phyloP scores from a whole-genome alignment of 2,329 filamentous ascomycete species.

The Cryphonectria naterciae region DNA sequence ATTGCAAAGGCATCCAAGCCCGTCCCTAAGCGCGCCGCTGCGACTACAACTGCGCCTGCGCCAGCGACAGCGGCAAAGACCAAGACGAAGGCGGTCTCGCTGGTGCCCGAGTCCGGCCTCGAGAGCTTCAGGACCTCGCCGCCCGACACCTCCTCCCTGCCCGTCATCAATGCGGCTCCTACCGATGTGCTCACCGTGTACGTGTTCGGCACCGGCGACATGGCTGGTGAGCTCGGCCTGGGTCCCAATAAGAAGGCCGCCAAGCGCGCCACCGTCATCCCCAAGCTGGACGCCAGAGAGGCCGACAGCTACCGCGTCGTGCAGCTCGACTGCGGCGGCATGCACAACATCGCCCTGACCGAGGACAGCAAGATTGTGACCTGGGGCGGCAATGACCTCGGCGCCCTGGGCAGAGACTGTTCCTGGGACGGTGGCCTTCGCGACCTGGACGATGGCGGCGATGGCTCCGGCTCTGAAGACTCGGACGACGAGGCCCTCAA shows the following conservation, averaged over 20 bases:
- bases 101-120: constrained; percentile 24
- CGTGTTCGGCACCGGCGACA: constrained; percentile 46
- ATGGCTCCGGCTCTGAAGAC: constrained; percentile 70
- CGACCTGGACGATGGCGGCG: constrained; percentile 57
- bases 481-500: constrained; percentile 58
- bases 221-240: constrained; percentile 46
- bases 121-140: constrained; percentile 24
- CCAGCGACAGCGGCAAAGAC: too few species aligned
- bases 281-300: constrained; percentile 29
- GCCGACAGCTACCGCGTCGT: constrained; percentile 46
- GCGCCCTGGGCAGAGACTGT: constrained; percentile 66
- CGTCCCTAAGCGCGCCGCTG: constrained; percentile 7
- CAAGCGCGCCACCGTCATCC: constrained; percentile 30
- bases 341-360: constrained; percentile 69
- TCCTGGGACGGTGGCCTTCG: constrained; percentile 57
- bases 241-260: constrained; percentile 32
- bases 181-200: constrained; percentile 30
- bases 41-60: constrained; percentile 3
- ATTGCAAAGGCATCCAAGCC: constrained; percentile 16
- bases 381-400: constrained; percentile 73
- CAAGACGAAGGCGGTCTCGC: constrained; percentile 16
- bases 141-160: constrained; percentile 26
- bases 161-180: constrained; percentile 28
- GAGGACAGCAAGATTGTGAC: constrained; percentile 69
- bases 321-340: constrained; percentile 66